Percentiles rank a stretch among this genome's conserved stretches.
Evolutionary conservation across 1,139 yeast genomes (phyloP).

Genomic region (Saccharomyces hybrid): DNA sequence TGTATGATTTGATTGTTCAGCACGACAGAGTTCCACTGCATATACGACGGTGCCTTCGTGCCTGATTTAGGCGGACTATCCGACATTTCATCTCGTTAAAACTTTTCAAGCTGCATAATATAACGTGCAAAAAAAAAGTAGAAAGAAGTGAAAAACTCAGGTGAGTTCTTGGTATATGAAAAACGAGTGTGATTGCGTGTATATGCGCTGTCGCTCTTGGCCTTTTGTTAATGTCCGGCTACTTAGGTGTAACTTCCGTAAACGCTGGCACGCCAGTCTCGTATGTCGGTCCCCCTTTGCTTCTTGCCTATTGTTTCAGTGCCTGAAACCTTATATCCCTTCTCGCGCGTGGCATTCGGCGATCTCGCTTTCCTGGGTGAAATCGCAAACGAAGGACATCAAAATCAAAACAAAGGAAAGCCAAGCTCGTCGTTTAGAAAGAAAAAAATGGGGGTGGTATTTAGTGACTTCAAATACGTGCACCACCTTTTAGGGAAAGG

Average conservation of each 20-base stretch:
- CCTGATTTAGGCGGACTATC: not conserved
- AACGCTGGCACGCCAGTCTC: not conserved
- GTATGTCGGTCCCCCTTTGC: not conserved
- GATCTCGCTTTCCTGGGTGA: not conserved
- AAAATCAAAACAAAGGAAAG: not conserved
- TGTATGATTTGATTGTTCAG: not conserved
- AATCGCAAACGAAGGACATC: not conserved
- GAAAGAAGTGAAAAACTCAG: not conserved
- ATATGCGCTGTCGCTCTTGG: too few relatives aligned
- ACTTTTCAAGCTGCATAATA: not conserved
- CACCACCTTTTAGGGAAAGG: not conserved
- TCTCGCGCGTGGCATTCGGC: not conserved
- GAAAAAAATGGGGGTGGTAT: not conserved
- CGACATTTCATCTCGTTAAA: not conserved
- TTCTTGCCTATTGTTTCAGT: not conserved
- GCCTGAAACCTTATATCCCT: not conserved
- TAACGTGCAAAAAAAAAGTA: not conserved
- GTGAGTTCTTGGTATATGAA: not conserved
- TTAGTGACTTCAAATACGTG: not conserved
- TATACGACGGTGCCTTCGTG: not conserved
- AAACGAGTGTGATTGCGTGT: too few relatives aligned
- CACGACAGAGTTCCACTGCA: not conserved
- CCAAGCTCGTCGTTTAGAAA: not conserved
- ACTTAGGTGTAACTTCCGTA: not conserved
- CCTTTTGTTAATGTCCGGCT: too few relatives aligned